phyloP scores from a whole-genome alignment of 257 asterid species.

The Capsicum rhomboideum region DNA sequence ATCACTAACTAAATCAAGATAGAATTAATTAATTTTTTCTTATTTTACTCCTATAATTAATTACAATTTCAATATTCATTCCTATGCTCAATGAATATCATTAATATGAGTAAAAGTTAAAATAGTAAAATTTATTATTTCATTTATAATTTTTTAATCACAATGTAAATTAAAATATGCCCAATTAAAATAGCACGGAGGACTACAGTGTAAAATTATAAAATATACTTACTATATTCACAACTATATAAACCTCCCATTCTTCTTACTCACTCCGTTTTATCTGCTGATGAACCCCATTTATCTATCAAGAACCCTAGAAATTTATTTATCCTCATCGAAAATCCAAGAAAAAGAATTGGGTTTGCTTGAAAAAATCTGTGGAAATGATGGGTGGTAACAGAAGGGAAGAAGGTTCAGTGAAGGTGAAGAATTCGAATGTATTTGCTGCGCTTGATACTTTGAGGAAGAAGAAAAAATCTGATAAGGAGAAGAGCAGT shows the following conservation, averaged over 20 bases:
- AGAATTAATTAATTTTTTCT: too few relatives aligned
- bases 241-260: background rate
- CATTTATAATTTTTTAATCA: too few relatives aligned
- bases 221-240: too few relatives aligned
- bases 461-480: conserved; percentile 66
- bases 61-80: too few relatives aligned
- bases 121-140: too few relatives aligned
- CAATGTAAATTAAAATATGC: too few relatives aligned
- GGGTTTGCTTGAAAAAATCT: background rate
- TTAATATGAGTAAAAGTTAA: too few relatives aligned
- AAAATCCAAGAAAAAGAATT: background rate
- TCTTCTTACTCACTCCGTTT: background rate
- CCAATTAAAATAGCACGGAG: too few relatives aligned
- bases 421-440: conserved; percentile 44
- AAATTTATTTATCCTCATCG: background rate
- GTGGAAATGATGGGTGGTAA: conserved; percentile 58
- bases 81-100: too few relatives aligned
- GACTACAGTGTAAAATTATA: too few relatives aligned
- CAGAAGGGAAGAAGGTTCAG: conserved; percentile 58
- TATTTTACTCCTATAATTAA: too few relatives aligned
- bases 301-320: background rate
- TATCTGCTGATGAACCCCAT: background rate
- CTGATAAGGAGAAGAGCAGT: conserved; percentile 40
- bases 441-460: conserved; percentile 73
- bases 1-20: too few relatives aligned